These are phyloP conservation scores for Cordyceps javanica DNA, from an alignment of 2,329 filamentous ascomycete species.

Conservation along the genomic window DNA sequence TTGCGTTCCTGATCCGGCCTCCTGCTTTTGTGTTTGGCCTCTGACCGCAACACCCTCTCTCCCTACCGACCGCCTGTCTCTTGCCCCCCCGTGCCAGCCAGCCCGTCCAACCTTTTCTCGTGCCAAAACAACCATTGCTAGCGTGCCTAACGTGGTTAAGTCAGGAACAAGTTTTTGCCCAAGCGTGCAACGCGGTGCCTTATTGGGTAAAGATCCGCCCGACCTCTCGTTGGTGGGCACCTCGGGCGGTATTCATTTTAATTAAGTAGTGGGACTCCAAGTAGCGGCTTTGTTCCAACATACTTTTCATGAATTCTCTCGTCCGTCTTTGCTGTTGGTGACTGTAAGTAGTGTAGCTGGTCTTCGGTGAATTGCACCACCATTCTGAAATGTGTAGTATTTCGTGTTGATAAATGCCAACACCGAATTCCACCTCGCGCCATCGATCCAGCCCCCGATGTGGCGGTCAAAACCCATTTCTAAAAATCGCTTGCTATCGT, in stretches of 20 bases:
- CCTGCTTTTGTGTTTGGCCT: not conserved
- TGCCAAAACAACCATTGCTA: not conserved
- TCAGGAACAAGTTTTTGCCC: slow-evolving; percentile 11
- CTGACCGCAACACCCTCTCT: not conserved
- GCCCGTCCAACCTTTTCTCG: not conserved
- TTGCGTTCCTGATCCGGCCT: not conserved
- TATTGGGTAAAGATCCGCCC: slow-evolving; percentile 8
- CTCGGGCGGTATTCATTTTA: slow-evolving; percentile 2
- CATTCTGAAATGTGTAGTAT: not conserved
- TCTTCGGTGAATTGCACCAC: not conserved
- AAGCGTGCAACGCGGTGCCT: not conserved
- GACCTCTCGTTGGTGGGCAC: not conserved
- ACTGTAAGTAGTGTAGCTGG: not conserved
- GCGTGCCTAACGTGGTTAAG: slow-evolving; percentile 4
- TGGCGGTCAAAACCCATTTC: not conserved
- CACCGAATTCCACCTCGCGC: not conserved
- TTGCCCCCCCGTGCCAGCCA: not conserved
- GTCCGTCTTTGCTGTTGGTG: not conserved
- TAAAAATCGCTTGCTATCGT: not conserved
- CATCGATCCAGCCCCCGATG: slow-evolving; percentile 6
- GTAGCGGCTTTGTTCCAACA: not conserved
- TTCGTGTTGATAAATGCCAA: not conserved
- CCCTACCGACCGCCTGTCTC: not conserved
- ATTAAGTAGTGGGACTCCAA: not conserved
- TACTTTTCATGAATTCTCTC: slow-evolving; percentile 4